A percentile compares a stretch with the other conserved stretches of the same genome.
These are phyloP conservation scores for Coemansia sp. DNA, from an alignment of 192 early-diverging fungal species.

Conservation along the genomic window DNA sequence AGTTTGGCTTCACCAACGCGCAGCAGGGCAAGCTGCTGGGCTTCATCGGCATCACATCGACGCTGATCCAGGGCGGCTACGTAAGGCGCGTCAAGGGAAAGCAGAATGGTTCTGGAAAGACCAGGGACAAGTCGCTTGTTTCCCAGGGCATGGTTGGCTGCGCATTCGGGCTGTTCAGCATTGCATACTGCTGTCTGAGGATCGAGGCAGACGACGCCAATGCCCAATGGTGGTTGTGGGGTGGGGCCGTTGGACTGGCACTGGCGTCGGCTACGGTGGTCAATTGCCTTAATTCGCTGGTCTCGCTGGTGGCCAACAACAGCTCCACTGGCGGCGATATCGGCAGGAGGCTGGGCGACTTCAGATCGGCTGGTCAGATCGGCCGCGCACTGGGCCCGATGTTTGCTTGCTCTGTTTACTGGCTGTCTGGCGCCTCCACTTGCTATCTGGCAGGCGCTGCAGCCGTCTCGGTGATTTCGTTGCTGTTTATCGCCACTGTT, in stretches of 20 bases:
- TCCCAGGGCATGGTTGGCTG: slow-evolving; percentile 77
- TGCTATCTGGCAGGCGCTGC: slow-evolving; percentile 64
- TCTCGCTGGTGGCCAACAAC: slow-evolving; percentile 34
- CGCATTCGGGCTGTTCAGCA: slow-evolving; percentile 61
- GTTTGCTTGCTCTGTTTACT: slow-evolving; percentile 83
- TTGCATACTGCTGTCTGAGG: slow-evolving; percentile 55
- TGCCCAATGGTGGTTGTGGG: slow-evolving; percentile 52
- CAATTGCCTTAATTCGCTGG: slow-evolving; percentile 76
- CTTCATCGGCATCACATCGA: slow-evolving; percentile 83
- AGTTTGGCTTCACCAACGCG: slow-evolving; percentile 80
- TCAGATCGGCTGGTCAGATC: slow-evolving; percentile 86
- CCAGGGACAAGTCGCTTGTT: slow-evolving; percentile 57
- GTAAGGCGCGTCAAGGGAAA: slow-evolving; percentile 75
- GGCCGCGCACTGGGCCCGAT: slow-evolving; percentile 88
- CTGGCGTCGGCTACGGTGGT: slow-evolving; percentile 95
- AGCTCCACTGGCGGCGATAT: slow-evolving; percentile 28
- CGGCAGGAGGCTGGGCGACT: slow-evolving; percentile 79
- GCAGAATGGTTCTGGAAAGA: not conserved
- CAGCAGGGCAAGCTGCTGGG: slow-evolving; percentile 88
- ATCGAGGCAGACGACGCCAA: slow-evolving; percentile 11
- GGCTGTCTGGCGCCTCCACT: slow-evolving; percentile 66
- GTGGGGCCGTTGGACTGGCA: slow-evolving; percentile 82
- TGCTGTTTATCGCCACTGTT: slow-evolving; percentile 25
- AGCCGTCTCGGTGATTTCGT: slow-evolving; percentile 48
- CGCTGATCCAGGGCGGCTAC: slow-evolving; percentile 91